These are phyloP conservation scores for Plasmodium berghei DNA, from an alignment of 169 alveolate genomes.

Conservation along the genomic window DNA sequence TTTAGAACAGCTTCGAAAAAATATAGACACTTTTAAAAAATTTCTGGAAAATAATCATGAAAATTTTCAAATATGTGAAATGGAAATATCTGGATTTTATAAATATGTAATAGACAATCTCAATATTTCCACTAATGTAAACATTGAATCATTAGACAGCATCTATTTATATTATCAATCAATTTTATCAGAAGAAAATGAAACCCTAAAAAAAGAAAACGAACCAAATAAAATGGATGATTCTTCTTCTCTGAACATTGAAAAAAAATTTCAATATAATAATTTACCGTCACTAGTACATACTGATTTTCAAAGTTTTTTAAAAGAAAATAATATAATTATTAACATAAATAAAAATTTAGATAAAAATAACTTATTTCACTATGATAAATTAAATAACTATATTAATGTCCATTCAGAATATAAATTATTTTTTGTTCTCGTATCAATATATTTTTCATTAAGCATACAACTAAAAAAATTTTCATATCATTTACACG, in stretches of 20 bases:
- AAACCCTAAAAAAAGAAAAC: background rate
- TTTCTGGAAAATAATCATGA: slow-evolving; percentile 32
- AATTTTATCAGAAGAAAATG: slow-evolving; percentile 18
- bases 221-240: background rate
- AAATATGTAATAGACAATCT: slow-evolving; percentile 15
- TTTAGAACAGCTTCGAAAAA: slow-evolving; percentile 14
- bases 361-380: slow-evolving; percentile 12
- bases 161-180: slow-evolving; percentile 21
- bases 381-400: slow-evolving; percentile 27
- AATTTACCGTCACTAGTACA: slow-evolving; percentile 8
- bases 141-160: slow-evolving; percentile 26
- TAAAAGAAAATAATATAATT: slow-evolving; percentile 28
- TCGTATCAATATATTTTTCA: slow-evolving; percentile 44
- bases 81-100: slow-evolving; percentile 29
- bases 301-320: slow-evolving; percentile 17
- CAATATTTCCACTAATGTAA: slow-evolving; percentile 15
- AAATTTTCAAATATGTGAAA: slow-evolving; percentile 49
- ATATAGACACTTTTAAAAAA: slow-evolving; percentile 10
- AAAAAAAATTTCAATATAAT: background rate
- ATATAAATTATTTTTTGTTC: slow-evolving; percentile 37
- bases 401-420: slow-evolving; percentile 64
- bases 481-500: slow-evolving; percentile 12
- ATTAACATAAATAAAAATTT: slow-evolving; percentile 13
- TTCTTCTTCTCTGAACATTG: background rate
- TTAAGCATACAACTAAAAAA: slow-evolving; percentile 23